phyloP scores from a whole-genome alignment of 192 early-diverging fungal genomes.

The Allomyces javanicus region DNA sequence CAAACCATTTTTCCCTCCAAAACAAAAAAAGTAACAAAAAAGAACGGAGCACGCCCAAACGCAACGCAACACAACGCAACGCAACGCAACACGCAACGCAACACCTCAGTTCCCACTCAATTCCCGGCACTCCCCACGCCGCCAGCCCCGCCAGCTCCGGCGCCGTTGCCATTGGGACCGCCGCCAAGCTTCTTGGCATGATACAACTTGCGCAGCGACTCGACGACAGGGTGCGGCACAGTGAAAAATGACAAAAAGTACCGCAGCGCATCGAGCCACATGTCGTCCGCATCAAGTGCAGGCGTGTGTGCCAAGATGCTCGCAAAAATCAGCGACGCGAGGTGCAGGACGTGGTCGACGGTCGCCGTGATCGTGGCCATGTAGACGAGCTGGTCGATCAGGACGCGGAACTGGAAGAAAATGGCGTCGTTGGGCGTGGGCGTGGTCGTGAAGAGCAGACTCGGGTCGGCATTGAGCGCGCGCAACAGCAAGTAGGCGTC shows the following conservation, averaged over 20 bases:
- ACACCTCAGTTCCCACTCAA: too few species aligned
- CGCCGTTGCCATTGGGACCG: too few species aligned
- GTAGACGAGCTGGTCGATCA: not conserved
- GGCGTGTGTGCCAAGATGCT: not conserved
- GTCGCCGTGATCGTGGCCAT: not conserved
- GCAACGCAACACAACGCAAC: too few species aligned
- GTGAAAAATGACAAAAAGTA: not conserved
- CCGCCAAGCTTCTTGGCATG: not conserved
- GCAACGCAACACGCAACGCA: too few species aligned
- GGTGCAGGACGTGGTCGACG: not conserved
- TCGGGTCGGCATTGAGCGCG: not conserved
- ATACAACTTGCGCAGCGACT: not conserved
- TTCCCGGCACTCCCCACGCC: too few species aligned
- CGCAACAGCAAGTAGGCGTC: not conserved
- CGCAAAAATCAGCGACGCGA: not conserved
- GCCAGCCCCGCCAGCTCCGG: too few species aligned
- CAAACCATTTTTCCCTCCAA: too few species aligned
- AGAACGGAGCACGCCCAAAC: too few species aligned
- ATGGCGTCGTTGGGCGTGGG: not conserved
- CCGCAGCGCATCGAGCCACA: not conserved
- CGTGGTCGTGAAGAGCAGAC: not conserved
- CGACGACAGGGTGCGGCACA: not conserved
- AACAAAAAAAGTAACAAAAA: too few species aligned
- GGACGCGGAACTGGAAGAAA: not conserved
- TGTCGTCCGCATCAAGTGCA: not conserved